phyloP scores from a whole-genome alignment of 768 basidiomycete genomes.

The Leccinum pellstonianum region DNA sequence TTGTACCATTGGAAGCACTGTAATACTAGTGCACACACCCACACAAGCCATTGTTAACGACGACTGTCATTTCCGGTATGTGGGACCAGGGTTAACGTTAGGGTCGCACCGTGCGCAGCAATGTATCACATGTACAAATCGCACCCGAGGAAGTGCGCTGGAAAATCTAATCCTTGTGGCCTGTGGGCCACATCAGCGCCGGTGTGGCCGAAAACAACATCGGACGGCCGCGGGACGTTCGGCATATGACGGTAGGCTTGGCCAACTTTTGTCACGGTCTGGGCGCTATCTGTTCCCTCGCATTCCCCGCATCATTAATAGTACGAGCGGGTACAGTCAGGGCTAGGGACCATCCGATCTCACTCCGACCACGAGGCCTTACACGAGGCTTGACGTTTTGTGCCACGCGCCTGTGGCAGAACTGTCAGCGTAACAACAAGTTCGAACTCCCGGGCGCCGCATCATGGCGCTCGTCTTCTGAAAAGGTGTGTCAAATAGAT shows the following conservation, averaged over 20 bases:
- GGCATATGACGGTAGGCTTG: background rate
- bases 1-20: background rate
- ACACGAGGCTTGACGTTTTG: background rate
- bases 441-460: background rate
- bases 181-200: background rate
- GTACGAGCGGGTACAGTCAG: too few species aligned
- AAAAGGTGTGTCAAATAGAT: background rate
- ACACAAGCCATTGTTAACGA: background rate
- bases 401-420: background rate
- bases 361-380: background rate
- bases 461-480: background rate
- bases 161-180: background rate
- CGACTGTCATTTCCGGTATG: background rate
- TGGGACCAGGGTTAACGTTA: background rate
- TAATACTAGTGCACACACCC: background rate
- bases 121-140: background rate
- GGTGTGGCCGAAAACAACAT: background rate
- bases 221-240: background rate
- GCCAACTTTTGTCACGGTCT: too few species aligned
- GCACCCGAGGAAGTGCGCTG: background rate
- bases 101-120: background rate
- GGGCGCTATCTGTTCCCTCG: background rate
- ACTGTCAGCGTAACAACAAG: background rate
- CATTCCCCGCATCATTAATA: background rate
- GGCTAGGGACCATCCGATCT: background rate